phyloP scores from a whole-genome alignment of 768 basidiomycete genomes.

The Macrolepiota albuminosa region DNA sequence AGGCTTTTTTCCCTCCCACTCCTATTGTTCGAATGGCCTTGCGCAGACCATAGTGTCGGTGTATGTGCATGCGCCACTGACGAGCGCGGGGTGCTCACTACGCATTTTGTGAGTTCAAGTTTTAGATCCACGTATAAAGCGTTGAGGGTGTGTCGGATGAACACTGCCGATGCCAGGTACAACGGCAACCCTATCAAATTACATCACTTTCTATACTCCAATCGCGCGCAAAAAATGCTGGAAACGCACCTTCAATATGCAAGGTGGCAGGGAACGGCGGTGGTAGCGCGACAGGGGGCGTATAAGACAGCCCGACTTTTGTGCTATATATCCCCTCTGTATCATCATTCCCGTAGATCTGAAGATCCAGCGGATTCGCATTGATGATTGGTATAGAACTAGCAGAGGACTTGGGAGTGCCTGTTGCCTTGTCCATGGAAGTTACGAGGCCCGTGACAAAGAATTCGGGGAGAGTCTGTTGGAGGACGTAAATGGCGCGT shows the following conservation, averaged over 20 bases:
- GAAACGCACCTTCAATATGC: slow-evolving; percentile 58
- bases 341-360: slow-evolving; percentile 25
- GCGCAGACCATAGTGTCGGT: neutral
- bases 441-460: slow-evolving; percentile 64
- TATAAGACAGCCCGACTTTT: slow-evolving; percentile 58
- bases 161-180: slow-evolving; percentile 65
- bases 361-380: slow-evolving; percentile 23
- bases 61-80: slow-evolving; percentile 3
- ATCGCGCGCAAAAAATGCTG: neutral
- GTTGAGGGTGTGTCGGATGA: slow-evolving; percentile 71
- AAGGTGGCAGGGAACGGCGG: slow-evolving; percentile 66
- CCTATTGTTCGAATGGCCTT: neutral
- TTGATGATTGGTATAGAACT: slow-evolving; percentile 23
- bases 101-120: slow-evolving; percentile 50
- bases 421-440: slow-evolving; percentile 43
- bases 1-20: slow-evolving; percentile 54
- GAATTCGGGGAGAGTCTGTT: slow-evolving; percentile 67
- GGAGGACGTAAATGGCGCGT: slow-evolving; percentile 64
- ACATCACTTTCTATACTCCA: neutral
- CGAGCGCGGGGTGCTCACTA: slow-evolving; percentile 27
- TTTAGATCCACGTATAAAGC: slow-evolving; percentile 65
- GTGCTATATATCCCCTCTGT: slow-evolving; percentile 58
- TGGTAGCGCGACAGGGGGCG: slow-evolving; percentile 61
- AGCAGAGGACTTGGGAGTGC: slow-evolving; percentile 25
- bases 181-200: slow-evolving; percentile 52